Evolutionary conservation across 805 yeast genomes (phyloP).

Genomic region (Saccharomycopsis amapae): DNA sequence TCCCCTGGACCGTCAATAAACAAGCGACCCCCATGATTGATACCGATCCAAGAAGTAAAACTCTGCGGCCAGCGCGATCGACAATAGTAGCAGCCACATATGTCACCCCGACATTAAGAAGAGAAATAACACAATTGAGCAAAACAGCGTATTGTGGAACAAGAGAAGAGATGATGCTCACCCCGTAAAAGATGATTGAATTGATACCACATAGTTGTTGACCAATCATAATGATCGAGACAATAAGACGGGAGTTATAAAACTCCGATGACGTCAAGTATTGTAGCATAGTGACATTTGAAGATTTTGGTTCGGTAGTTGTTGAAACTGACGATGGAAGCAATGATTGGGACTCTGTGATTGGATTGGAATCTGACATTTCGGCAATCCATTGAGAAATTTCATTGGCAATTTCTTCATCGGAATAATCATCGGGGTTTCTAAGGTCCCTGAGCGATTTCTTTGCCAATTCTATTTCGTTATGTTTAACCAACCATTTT

Average conservation of each 20-base stretch:
- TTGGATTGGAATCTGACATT: no score
- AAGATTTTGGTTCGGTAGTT: no score
- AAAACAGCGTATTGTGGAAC: constrained; percentile 62
- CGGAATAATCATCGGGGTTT: constrained; percentile 19
- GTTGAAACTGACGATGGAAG: no score
- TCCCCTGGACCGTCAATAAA: constrained; percentile 58
- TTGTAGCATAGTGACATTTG: constrained; percentile 1
- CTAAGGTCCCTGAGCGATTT: constrained; percentile 32
- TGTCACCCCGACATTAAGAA: constrained; percentile 70
- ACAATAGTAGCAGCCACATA: constrained; percentile 65
- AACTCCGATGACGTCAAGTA: constrained; percentile 13
- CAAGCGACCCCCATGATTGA: constrained; percentile 62
- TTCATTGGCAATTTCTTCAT: constrained; percentile 26
- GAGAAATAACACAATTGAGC: constrained; percentile 70
- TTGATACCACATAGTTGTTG: constrained; percentile 95
- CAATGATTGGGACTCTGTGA: no score
- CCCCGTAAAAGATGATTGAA: constrained; percentile 90
- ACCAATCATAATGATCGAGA: constrained; percentile 65
- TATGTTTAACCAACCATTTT: constrained; percentile 61
- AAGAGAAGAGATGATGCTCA: constrained; percentile 62
- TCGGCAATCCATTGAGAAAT: constrained; percentile 24
- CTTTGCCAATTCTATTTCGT: constrained; percentile 38
- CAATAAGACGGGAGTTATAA: constrained; percentile 39
- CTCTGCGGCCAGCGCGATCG: constrained; percentile 71
- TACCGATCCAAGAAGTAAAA: constrained; percentile 60